Evolutionary conservation across 1,139 yeast genomes (phyloP), one percentile per base, ranked within the genome.

Genomic region (Kodamaea plutei): DNA sequence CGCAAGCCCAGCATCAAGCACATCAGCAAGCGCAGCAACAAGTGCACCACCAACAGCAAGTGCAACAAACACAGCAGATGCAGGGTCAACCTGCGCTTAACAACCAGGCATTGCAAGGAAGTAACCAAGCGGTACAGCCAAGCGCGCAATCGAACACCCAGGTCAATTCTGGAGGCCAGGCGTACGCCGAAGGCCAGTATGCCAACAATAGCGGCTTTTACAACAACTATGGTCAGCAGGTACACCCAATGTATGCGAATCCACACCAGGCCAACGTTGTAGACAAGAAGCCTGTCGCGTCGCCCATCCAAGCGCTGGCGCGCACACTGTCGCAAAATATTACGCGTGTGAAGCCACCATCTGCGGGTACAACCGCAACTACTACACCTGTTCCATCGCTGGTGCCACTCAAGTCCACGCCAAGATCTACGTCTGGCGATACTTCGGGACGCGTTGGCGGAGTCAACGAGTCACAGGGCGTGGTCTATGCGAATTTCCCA

Each of bases 401-500:
- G 15, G 17, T 21, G 8, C 14, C 31, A 24, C 31, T 20, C 28
- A 22, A 21, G 15, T 20, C 26, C 15, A 26, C 25, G 13, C 31
- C 36, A 5, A 30, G 33, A 20, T 20, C 30, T 3, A 15, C 30
- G 6, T 22, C 31, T 3, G 29, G 29, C 6, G 31, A 26, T 10
- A 23, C 35, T 4, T 10, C 35, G 4, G 35, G 31, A 6, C 20
- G 31, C 9, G 26, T 32, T 8, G 24, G 25, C 5, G 30, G 15
- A 18, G 25, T 23, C 26, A 23, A 31, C 26, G 20, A 29, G 26
- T 9, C 34, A 37, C 29, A 19, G 10, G 35, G 32, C 3, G 35
- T 42, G 20, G 34, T 44, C 22, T 47, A 38, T 25, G 35, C 47
- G 17, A 43, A 44, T 29, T 46, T 37, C 31, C 41, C 44, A 11